A percentile compares a stretch with the other conserved stretches of the same genome.
These are phyloP conservation scores for Neofusicoccum parvum DNA, from an alignment of 2,329 filamentous ascomycete genomes.

Conservation along the genomic window DNA sequence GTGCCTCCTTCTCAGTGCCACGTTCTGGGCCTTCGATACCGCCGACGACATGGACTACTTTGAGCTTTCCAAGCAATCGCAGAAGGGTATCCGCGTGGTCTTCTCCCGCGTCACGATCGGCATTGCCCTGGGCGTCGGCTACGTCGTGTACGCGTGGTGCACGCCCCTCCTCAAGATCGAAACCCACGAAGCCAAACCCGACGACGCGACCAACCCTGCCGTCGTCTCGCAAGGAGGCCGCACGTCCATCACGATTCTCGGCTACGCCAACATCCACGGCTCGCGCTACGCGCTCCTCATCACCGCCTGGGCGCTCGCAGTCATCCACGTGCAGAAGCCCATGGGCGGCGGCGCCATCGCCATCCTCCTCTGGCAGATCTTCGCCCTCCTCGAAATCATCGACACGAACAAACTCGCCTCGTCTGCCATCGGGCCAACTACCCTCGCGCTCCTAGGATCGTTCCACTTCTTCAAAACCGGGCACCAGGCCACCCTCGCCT, in stretches of 20 bases:
- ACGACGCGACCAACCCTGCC: slow-evolving; percentile 31
- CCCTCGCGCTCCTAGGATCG: slow-evolving; percentile 84
- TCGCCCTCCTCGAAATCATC: slow-evolving; percentile 70
- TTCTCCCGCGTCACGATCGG: slow-evolving; percentile 80
- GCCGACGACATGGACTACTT: slow-evolving; percentile 87
- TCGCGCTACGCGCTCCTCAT: slow-evolving; percentile 85
- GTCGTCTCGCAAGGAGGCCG: slow-evolving; percentile 31
- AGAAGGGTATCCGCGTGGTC: slow-evolving; percentile 76
- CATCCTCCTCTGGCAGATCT: slow-evolving; percentile 83
- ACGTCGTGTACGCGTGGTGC: slow-evolving; percentile 81
- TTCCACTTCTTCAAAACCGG: slow-evolving; percentile 98
- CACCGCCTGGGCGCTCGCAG: slow-evolving; percentile 73
- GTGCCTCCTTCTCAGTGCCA: slow-evolving; percentile 72
- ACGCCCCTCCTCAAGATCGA: slow-evolving; percentile 80
- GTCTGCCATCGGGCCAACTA: slow-evolving; percentile 77
- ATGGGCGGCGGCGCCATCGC: slow-evolving; percentile 87
- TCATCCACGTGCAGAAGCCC: slow-evolving; percentile 85
- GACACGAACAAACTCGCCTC: slow-evolving; percentile 57
- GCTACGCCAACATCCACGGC: slow-evolving; percentile 91
- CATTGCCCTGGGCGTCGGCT: slow-evolving; percentile 79
- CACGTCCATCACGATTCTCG: slow-evolving; percentile 71
- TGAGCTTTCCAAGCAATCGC: slow-evolving; percentile 56
- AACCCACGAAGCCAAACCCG: slow-evolving; percentile 29
- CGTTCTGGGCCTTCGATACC: slow-evolving; percentile 88
- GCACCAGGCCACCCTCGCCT: slow-evolving; percentile 83